Evolutionary conservation across 2,329 filamentous ascomycete species (phyloP).

Genomic region (Colletotrichum simmondsii): DNA sequence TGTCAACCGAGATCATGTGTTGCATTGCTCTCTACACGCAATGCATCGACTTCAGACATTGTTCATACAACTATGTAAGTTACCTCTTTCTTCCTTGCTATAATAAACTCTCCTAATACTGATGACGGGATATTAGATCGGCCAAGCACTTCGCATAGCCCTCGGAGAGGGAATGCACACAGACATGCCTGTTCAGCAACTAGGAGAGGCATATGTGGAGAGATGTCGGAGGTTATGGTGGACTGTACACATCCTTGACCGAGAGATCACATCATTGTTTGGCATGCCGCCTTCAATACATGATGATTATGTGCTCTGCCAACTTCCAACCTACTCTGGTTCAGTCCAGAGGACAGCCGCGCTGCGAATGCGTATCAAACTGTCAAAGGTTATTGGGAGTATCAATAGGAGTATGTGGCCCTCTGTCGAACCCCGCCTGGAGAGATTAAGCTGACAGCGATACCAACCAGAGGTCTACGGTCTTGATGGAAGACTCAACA

Average conservation of each 20-base stretch:
- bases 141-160: slow-evolving; percentile 62
- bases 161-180: slow-evolving; percentile 63
- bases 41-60: slow-evolving; percentile 57
- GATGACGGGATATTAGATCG: slow-evolving; percentile 47
- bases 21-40: slow-evolving; percentile 64
- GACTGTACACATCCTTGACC: slow-evolving; percentile 64
- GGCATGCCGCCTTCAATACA: slow-evolving; percentile 60
- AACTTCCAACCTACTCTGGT: slow-evolving; percentile 44
- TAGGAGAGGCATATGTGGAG: slow-evolving; percentile 53
- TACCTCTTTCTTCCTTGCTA: not conserved
- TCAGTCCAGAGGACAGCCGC: slow-evolving; percentile 40
- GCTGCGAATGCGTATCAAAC: slow-evolving; percentile 45
- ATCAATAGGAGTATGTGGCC: slow-evolving; percentile 42
- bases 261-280: slow-evolving; percentile 65
- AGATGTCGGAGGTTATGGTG: slow-evolving; percentile 63
- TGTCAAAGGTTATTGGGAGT: slow-evolving; percentile 43
- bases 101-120: not conserved
- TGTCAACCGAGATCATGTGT: slow-evolving; percentile 60
- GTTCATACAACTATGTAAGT: slow-evolving; percentile 57
- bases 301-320: slow-evolving; percentile 61
- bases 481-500: slow-evolving; percentile 41
- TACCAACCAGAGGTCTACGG: slow-evolving; percentile 42
- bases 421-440: too few relatives aligned
- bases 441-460: not conserved
- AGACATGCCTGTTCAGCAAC: slow-evolving; percentile 55